Evolutionary conservation across 106 monocot species (phyloP), one percentile per base, ranked within the genome.

Genomic region (Dendrobium chrysotoxum): DNA sequence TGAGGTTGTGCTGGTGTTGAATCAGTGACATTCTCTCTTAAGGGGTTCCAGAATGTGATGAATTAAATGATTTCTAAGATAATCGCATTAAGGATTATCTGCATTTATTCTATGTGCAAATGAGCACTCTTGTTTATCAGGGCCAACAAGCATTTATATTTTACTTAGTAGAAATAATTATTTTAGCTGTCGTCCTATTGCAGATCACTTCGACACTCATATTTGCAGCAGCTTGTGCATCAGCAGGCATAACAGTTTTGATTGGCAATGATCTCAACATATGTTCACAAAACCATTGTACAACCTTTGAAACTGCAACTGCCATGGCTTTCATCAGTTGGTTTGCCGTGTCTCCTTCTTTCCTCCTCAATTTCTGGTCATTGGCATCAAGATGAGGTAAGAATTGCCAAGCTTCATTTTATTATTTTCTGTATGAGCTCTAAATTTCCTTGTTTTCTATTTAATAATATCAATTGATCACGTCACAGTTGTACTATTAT

Each of bases 271-370:
- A 97, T 76, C 87, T 97, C 45, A 80, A 80, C 55, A 83, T 89
- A 18, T 97, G 96, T 54, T 78, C 89, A 17, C 77, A 79, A 53
- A 97, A 97, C 72, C 94, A 92, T 41, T 97, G 96, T 55, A 67
- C 87, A 58, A 90, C 86, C 46, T 97, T 97, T 84, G 94, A 97
- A 82, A 94, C 90, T 66, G 93, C 96, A 65, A 91, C 94, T 55
- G 96, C 96, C 40, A 97, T 97, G 96, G 92, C 92, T 61, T 97
- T 97, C 75, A 85, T 97, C 46, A 89, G 96, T 84, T 97, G 96
- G 96, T 92, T 97, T 84, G 90, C 90, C 1, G 83, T 94, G 16
- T 89, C 90, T 7, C 94, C 94, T 54, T 94, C 96, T 0, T 97
- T 92, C 79, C 81, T 94, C 50, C 81, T 97, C 67, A 94, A 97